Evolutionary conservation across 441 rosid species (phyloP), one percentile per base, ranked within the genome.

Genomic region (Adansonia madagascariensis): DNA sequence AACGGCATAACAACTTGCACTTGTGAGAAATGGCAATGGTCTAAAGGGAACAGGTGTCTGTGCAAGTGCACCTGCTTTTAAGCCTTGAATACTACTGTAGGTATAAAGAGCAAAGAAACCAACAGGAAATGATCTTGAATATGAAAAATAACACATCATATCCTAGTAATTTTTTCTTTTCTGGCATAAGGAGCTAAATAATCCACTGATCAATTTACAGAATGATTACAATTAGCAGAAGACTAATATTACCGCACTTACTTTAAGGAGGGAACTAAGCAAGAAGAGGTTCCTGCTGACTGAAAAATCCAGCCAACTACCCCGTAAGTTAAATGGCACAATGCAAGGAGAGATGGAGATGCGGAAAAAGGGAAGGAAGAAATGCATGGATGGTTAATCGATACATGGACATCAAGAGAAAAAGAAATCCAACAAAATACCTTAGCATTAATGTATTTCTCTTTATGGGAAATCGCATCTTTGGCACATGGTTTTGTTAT

Each of bases 401-500:
- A 8, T n/a, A 52, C 53, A 24, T 75, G 53, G 11, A 65, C 63
- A 80, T 31, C 17, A 8, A 39, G 41, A 47, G 43, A 46, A 46
- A 60, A 74, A 43, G 52, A n/a, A 75, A 15, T 76, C n/a, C 9
- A 67, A 66, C 46, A 8, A n/a, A 10, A 75, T 90, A 94, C 98
- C 98, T 94, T 94, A 44, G 89, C 86, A 15, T 87, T 85, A 79
- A 93, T 90, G 86, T 86, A 93, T 79, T 89, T 93, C 88, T 94
- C 98, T 88, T 90, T 93, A 61, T 68, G 56, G 79, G 67, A 75
- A 77, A 84, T 78, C 53, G 82, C 77, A 78, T 93, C 98, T 75
- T 84, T 82, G 44, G 93, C 89, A 43, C 84, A 79, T 66, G 98
- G 98, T 81, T 94, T 94, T 56, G 79, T 83, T 73, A 91, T 80